Percentiles rank a stretch among this genome's conserved stretches.
Conservation (phyloP, 2,329 filamentous ascomycete species). For the Penicillium sp. region DNA sequence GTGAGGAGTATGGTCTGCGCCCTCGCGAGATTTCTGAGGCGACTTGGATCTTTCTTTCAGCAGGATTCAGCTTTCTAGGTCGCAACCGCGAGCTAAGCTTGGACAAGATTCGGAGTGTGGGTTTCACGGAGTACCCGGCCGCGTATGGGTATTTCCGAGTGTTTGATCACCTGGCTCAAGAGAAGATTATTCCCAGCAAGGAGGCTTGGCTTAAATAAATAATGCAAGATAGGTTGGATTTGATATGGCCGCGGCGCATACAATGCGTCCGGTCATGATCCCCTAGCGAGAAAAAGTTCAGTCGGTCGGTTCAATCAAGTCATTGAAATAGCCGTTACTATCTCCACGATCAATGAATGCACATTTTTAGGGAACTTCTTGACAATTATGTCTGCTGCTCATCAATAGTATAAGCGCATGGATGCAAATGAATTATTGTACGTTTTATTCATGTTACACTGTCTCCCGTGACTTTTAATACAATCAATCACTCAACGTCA, state of each 20-base stretch:
- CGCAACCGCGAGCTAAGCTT: conserved; percentile 23
- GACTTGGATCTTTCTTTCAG: conserved; percentile 20
- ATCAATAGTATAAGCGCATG: too few relatives aligned
- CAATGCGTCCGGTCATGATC: neutral
- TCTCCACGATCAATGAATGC: neutral
- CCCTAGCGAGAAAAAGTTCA: neutral
- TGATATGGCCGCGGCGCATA: too few relatives aligned
- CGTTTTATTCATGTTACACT: too few relatives aligned
- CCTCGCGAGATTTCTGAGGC: conserved; percentile 10
- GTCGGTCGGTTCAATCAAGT: too few relatives aligned
- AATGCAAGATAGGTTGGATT: neutral
- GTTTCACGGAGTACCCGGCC: conserved; percentile 22
- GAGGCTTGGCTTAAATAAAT: neutral
- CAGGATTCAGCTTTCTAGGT: conserved; percentile 15
- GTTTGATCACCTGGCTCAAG: neutral
- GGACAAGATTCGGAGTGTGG: conserved; percentile 25
- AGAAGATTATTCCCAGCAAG: neutral
- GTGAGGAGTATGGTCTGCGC: conserved; percentile 17
- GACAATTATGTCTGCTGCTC: too few relatives aligned
- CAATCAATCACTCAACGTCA: too few relatives aligned
- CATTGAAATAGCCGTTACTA: neutral
- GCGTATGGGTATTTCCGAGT: conserved; percentile 15
- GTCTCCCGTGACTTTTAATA: too few relatives aligned
- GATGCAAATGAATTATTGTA: too few relatives aligned
- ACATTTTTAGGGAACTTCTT: neutral